Percentiles rank a stretch among this genome's conserved stretches.
Conservation (phyloP, 2,329 filamentous ascomycete genomes). For the Dactylellina haptotyla region DNA sequence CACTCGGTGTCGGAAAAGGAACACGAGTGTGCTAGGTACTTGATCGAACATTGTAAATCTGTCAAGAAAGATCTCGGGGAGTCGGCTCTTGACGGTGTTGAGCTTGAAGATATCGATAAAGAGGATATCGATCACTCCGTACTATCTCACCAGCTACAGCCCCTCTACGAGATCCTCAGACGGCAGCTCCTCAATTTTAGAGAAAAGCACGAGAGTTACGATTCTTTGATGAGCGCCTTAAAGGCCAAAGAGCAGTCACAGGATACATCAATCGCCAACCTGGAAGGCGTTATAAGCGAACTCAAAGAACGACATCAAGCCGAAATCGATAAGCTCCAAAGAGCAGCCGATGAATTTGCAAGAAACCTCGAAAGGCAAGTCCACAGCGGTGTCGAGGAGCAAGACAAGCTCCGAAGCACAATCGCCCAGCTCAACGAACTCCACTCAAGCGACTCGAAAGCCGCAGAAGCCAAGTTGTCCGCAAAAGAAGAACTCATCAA, state of each 20-base stretch:
- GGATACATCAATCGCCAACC: slow-evolving; percentile 32
- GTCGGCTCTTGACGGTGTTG: background rate
- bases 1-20: slow-evolving; percentile 41
- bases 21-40: slow-evolving; percentile 48
- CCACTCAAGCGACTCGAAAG: slow-evolving; percentile 19
- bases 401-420: slow-evolving; percentile 35
- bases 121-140: slow-evolving; percentile 37
- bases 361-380: slow-evolving; percentile 34
- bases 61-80: slow-evolving; percentile 33
- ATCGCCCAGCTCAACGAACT: slow-evolving; percentile 42
- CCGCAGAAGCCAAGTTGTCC: slow-evolving; percentile 13
- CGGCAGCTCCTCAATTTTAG: slow-evolving; percentile 36
- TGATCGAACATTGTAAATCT: slow-evolving; percentile 39
- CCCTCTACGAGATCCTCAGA: slow-evolving; percentile 47
- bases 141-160: slow-evolving; percentile 39
- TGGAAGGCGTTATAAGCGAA: slow-evolving; percentile 31
- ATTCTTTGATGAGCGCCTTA: slow-evolving; percentile 29
- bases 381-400: slow-evolving; percentile 24
- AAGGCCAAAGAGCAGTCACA: slow-evolving; percentile 41
- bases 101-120: slow-evolving; percentile 17
- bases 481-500: slow-evolving; percentile 45
- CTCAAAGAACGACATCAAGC: slow-evolving; percentile 45
- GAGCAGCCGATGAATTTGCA: slow-evolving; percentile 35
- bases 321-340: slow-evolving; percentile 45
- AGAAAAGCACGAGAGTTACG: slow-evolving; percentile 39